Conservation (phyloP, 2,329 filamentous ascomycete species). For the Alternaria postmessia region DNA sequence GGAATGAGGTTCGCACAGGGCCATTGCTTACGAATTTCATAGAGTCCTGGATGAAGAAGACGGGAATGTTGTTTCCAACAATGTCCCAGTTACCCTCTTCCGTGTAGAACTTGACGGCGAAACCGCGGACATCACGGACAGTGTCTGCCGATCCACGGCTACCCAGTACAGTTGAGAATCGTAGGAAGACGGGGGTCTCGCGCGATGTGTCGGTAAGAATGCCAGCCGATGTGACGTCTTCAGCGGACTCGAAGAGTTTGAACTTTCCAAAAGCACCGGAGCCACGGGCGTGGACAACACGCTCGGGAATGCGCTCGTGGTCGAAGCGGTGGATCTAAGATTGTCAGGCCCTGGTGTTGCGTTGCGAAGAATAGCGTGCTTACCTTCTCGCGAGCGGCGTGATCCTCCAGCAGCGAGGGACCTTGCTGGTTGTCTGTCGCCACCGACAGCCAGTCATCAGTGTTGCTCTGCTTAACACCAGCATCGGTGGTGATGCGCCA, state of each 20-base stretch:
- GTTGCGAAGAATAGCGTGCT: neutral
- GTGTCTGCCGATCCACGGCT: conserved; percentile 80
- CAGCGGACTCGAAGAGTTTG: conserved; percentile 69
- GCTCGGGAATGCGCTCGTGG: conserved; percentile 74
- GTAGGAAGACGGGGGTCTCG: conserved; percentile 72
- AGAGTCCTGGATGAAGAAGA: conserved; percentile 72
- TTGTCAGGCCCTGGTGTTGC: conserved; percentile 8
- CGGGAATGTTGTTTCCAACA: conserved; percentile 76
- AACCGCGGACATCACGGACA: conserved; percentile 82
- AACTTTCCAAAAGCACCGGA: conserved; percentile 72
- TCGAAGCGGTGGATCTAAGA: conserved; percentile 77
- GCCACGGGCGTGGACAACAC: conserved; percentile 73
- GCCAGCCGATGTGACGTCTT: conserved; percentile 69
- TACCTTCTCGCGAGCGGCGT: conserved; percentile 77
- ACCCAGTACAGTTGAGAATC: conserved; percentile 81
- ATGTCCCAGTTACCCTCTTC: conserved; percentile 80
- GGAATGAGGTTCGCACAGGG: neutral
- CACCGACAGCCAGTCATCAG: conserved; percentile 79
- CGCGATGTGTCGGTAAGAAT: conserved; percentile 73
- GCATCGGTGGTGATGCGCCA: conserved; percentile 77
- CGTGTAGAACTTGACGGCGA: conserved; percentile 80
- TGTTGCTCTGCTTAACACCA: conserved; percentile 75
- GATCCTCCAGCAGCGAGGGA: conserved; percentile 74
- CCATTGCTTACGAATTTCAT: neutral
- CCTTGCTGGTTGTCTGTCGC: conserved; percentile 70